These are phyloP conservation scores for Penicillium concentricum DNA, from an alignment of 2,329 filamentous ascomycete genomes.

Conservation along the genomic window DNA sequence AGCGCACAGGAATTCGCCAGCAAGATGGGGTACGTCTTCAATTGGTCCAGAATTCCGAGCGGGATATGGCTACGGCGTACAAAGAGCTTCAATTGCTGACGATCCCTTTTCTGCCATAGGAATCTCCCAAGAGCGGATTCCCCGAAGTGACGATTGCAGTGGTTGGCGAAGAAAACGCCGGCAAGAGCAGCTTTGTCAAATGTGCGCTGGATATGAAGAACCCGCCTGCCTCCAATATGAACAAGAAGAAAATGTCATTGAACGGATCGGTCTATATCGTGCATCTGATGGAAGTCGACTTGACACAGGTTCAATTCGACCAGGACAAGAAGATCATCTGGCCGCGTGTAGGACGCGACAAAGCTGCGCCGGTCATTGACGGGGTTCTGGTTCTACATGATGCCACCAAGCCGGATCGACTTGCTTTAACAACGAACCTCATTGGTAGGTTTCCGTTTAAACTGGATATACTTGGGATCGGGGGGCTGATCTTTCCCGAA, in stretches of 20 bases:
- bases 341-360: conserved; percentile 60
- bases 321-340: conserved; percentile 48
- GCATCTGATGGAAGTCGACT: conserved; percentile 56
- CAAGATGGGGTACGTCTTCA: conserved; percentile 27
- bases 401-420: conserved; percentile 73
- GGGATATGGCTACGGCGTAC: background rate
- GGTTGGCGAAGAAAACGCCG: conserved; percentile 53
- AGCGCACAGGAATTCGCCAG: conserved; percentile 10
- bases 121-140: conserved; percentile 32
- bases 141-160: conserved; percentile 60
- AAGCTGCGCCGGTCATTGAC: conserved; percentile 72
- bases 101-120: conserved; percentile 13
- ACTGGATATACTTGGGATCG: background rate
- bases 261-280: conserved; percentile 57
- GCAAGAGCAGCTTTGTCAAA: conserved; percentile 61
- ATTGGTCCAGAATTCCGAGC: background rate
- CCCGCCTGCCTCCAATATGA: conserved; percentile 39
- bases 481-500: background rate
- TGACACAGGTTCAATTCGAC: conserved; percentile 53
- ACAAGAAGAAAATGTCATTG: conserved; percentile 56
- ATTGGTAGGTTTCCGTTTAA: conserved; percentile 63
- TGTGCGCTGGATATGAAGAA: conserved; percentile 55
- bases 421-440: conserved; percentile 70
- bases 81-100: conserved; percentile 15
- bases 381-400: conserved; percentile 86